Conservation (phyloP, 2,329 filamentous ascomycete species). For the Ophiostoma populinum region DNA sequence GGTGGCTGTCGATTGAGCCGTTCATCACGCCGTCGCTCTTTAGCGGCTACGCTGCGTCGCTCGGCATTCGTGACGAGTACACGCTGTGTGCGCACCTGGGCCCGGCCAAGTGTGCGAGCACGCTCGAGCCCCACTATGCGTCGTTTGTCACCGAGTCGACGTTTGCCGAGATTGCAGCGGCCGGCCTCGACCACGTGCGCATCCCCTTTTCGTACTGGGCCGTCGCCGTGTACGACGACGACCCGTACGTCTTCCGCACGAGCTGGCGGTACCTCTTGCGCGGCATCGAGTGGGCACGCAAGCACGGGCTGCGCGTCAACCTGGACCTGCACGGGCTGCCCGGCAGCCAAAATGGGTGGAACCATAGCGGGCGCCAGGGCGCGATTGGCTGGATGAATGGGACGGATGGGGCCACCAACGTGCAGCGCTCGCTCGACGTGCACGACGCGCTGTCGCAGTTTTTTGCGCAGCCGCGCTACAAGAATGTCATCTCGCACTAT, state of each 20-base stretch:
- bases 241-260: constrained; percentile 74
- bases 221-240: constrained; percentile 63
- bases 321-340: constrained; percentile 85
- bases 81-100: constrained; percentile 61
- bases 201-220: constrained; percentile 96
- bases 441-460: constrained; percentile 79
- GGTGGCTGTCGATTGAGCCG: constrained; percentile 86
- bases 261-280: constrained; percentile 89
- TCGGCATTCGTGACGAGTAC: constrained; percentile 74
- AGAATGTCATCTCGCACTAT: constrained; percentile 82
- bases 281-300: constrained; percentile 82
- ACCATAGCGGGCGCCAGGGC: constrained; percentile 77
- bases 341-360: constrained; percentile 94
- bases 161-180: constrained; percentile 68
- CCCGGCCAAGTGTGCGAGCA: constrained; percentile 38
- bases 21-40: constrained; percentile 94
- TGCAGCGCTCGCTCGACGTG: constrained; percentile 65
- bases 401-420: constrained; percentile 64
- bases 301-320: constrained; percentile 82
- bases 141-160: constrained; percentile 72
- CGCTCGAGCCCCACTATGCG: constrained; percentile 82
- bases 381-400: constrained; percentile 78
- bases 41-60: constrained; percentile 35
- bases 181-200: constrained; percentile 89
- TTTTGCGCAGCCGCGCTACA: constrained; percentile 85